Evolutionary conservation across 495 filamentous ascomycete genomes (phyloP).

Genomic region (Penicillium parvum): DNA sequence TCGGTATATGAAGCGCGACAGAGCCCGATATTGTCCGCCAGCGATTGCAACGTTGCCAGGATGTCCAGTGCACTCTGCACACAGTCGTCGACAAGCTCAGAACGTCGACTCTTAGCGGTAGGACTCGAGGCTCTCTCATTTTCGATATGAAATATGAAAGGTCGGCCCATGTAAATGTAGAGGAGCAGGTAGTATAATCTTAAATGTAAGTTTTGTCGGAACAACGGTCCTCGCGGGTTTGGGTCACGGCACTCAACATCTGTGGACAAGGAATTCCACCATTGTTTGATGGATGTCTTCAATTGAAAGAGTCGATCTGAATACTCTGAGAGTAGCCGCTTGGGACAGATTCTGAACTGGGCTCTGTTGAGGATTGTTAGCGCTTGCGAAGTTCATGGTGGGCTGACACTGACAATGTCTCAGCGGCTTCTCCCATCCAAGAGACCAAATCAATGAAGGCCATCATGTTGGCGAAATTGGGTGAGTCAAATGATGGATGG

Average conservation of each 20-base stretch:
- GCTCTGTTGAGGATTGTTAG: slow-evolving; percentile 6
- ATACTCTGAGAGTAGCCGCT: slow-evolving; percentile 32
- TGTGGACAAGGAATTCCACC: slow-evolving; percentile 40
- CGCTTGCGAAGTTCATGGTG: neutral
- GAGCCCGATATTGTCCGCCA: slow-evolving; percentile 39
- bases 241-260: slow-evolving; percentile 32
- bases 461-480: slow-evolving; percentile 39
- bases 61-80: slow-evolving; percentile 44
- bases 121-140: slow-evolving; percentile 8
- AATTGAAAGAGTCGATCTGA: slow-evolving; percentile 35
- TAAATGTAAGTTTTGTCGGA: slow-evolving; percentile 41
- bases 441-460: slow-evolving; percentile 37
- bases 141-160: slow-evolving; percentile 38
- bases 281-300: slow-evolving; percentile 33
- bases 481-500: slow-evolving; percentile 27
- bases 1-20: slow-evolving; percentile 46
- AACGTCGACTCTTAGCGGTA: slow-evolving; percentile 19
- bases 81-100: slow-evolving; percentile 38
- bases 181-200: slow-evolving; percentile 43
- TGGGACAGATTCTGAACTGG: slow-evolving; percentile 33
- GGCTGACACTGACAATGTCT: slow-evolving; percentile 35
- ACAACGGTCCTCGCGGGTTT: slow-evolving; percentile 28
- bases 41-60: slow-evolving; percentile 35
- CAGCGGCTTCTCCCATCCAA: slow-evolving; percentile 36
- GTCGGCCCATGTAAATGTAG: slow-evolving; percentile 42